Evolutionary conservation across 2,329 filamentous ascomycete genomes (phyloP), one percentile per base, ranked within the genome.

Genomic region (Calonectria ilicicola): DNA sequence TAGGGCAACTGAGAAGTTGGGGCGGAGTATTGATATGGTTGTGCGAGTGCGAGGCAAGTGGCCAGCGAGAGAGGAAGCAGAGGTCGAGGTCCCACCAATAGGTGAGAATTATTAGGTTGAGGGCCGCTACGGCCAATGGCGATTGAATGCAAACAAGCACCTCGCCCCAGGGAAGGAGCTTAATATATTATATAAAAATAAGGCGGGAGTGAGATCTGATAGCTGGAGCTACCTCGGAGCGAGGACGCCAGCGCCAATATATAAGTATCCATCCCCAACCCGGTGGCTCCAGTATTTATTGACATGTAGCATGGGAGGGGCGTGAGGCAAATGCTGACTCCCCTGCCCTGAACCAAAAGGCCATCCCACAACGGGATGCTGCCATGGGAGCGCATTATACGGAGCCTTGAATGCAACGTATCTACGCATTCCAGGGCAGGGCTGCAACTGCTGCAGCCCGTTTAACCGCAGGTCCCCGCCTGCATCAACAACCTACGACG

Each of bases 211-310:
- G 40, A 60, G 53, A 35, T 40, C 53, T 21, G 53, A 40, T 38
- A 60, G 8, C 35, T 26, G 53, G 53, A 60, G 53, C 53, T n/a
- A 60, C 26, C 21, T 60, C 32, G 21, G 32, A 32, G 19, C 10
- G 35, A 47, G 68, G 60, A 56, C 19, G 62, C 62, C 62, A 51
- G 23, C 58, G 58, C 63, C 21, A 38, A 58, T 70, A 66, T 71
- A 71, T 71, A 71, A 66, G 47, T 67, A 58, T 58, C 47, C 38
- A 69, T 46, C 23, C 38, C 67, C 40, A 60, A 60, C 53, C 53
- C 12, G 63, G 53, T 42, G 64, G 53, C 53, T 56, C 64, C 68
- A 70, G 51, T 47, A 56, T 66, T 49, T 66, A 56, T 42, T 49
- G 27, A 56, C 21, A 53, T 32, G 47, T 65, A 71, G 23, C 29